Base-by-base conservation (phyloP, 2,329 filamentous ascomycete species). In the Arthrobotrys sphaeroides region DNA sequence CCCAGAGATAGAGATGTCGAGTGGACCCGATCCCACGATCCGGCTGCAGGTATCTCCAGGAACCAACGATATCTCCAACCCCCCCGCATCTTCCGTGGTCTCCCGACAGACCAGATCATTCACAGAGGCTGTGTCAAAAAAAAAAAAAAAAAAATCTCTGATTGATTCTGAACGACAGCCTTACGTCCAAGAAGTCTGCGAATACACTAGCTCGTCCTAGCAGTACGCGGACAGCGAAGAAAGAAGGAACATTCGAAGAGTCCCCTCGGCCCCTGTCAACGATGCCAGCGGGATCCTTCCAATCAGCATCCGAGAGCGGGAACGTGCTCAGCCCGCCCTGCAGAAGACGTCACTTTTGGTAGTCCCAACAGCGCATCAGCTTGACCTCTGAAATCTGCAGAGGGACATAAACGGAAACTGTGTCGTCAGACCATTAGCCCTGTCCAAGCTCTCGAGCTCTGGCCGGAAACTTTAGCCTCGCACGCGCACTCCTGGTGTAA, bases 301-400 rank as follows among this genome's bases (percentile, higher is more conserved):
- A 55, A 55, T 55, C 51, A 55, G 18, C 51, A 31, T 9, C 18
- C 18, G 28, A 55, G 20, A 55, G 51, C 31, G 51, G 51, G 31
- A 55, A 55, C 51, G 51, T 55, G 51, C 49, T 55, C 20, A 2
- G 12, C 49, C 49, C n/a, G 6, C 51, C 51, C 51, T 55, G 51
- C 31, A 18, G 20, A 55, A 55, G 51, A 55, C 51, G 51, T 55
- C 51, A 55, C 51, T 55, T 22, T 38, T 36, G 51, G 51, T 55
- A 55, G 18, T 38, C 38, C 31, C 51, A 36, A 55, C 51, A 38
- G 47, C 47, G 5, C 47, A 53, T 33, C 47, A 18, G 22, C 43
- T 26, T 7, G 43, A 24, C 20, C 3, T 20, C 47, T 33, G 16
- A 28, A 53, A 31, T 2, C 47, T 7, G 47, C 26, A 53, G 4